Conservation (phyloP, 495 filamentous ascomycete species). For the Letharia columbiana region DNA sequence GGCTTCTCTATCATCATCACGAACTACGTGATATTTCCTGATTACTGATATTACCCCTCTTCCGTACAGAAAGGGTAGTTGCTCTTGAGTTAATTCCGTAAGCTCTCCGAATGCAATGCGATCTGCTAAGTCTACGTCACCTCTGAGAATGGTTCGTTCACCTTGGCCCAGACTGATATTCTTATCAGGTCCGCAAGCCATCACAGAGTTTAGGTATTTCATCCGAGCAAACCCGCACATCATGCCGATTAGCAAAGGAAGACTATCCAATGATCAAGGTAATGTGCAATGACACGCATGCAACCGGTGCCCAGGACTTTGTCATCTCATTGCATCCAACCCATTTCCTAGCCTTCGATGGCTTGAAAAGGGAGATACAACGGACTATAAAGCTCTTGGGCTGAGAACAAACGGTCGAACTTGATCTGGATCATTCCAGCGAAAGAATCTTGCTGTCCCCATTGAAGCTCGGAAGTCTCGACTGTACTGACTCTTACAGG, state of each 20-base stretch:
- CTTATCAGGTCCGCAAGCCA: background rate
- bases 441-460: constrained; percentile 46
- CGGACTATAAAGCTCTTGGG: constrained; percentile 30
- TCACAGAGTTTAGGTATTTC: constrained; percentile 12
- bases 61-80: background rate
- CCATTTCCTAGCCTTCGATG: background rate
- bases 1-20: background rate
- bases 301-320: constrained; percentile 19
- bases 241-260: constrained; percentile 22
- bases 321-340: constrained; percentile 14
- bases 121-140: background rate
- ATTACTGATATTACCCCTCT: background rate
- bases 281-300: constrained; percentile 21
- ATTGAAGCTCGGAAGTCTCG: background rate
- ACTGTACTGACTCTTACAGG: constrained; percentile 18
- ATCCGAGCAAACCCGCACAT: constrained; percentile 13
- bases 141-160: background rate
- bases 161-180: background rate
- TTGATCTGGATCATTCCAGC: constrained; percentile 57
- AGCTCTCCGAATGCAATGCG: background rate
- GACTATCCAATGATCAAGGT: constrained; percentile 20
- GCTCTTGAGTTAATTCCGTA: background rate
- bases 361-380: constrained; percentile 3
- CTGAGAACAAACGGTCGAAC: constrained; percentile 56
- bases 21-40: background rate